Evolutionary conservation across 805 yeast genomes (phyloP), one percentile per base, ranked within the genome.

Genomic region (Maudiozyma serrabonitensis): DNA sequence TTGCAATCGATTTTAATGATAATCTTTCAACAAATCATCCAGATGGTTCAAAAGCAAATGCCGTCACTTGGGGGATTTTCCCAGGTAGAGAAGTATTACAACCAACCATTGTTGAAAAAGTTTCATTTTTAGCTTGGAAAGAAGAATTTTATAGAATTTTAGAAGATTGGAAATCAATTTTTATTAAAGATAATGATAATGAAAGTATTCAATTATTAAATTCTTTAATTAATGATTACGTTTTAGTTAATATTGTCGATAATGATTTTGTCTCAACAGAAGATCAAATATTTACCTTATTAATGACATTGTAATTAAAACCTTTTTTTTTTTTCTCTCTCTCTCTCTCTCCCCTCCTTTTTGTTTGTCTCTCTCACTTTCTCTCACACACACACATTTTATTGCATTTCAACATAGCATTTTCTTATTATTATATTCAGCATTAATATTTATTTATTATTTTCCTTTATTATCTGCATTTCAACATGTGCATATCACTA

Each of bases 1-100:
- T 88, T 62, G 83, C 90, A 4, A 88, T 87, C 57, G 78, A 77
- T 58, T 61, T 69, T 34, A 76, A 79, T 2, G 80, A 77, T 41
- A 67, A 79, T 41, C 71, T 89, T 44, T 49, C 64, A 18, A 79
- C 95, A 46, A 90, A 90, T 66, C 80, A 88, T 45, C 76, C 76
- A 23, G 81, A 78, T 43, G 87, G 82, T 50, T 62, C 72, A 37
- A 84, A 81, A 53, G 89, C 95, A 54, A 90, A 87, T 62, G 96
- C 98, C 8, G 97, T 91, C 50, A 91, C 98, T 18, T 91, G 98
- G 98, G 98, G 98, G 54, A 88, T 90, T 49, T 89, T 87, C 80
- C 97, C 98, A 26, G 96, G 96, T 38, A 84, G 84, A 62, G 97
- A 91, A 69, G 85, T 91, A 48, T 75, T 87, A 54, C 98, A 91